Percentiles rank a stretch among this genome's conserved stretches.
These are phyloP conservation scores for Globisporangium middletonii DNA, from an alignment of 352 stramenopile species.

Conservation along the genomic window DNA sequence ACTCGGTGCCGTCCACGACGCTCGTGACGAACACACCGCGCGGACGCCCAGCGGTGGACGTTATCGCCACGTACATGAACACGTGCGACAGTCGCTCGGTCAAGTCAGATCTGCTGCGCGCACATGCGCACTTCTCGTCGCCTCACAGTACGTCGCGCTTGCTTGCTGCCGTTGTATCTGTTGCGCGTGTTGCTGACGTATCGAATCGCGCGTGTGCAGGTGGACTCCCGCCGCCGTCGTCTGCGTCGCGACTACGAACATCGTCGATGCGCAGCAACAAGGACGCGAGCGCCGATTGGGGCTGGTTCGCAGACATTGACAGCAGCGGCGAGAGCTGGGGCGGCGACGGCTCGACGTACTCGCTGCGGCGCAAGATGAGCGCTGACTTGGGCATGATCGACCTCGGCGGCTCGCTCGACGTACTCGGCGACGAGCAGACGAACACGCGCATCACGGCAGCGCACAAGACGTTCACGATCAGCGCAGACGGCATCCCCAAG, in stretches of 20 bases:
- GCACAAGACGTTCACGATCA: conserved; percentile 83
- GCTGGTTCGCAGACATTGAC: conserved; percentile 87
- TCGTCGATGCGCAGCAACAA: conserved; percentile 29
- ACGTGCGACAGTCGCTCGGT: conserved; percentile 69
- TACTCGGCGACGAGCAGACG: conserved; percentile 78
- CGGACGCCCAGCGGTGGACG: conserved; percentile 65
- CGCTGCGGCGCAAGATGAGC: conserved; percentile 57
- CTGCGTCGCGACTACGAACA: conserved; percentile 23
- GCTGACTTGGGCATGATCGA: conserved; percentile 69
- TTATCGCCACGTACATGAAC: conserved; percentile 90
- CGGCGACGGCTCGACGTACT: conserved; percentile 60
- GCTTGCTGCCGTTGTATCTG: background rate
- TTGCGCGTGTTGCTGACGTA: conserved; percentile 4
- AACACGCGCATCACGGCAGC: conserved; percentile 80
- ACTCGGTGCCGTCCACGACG: conserved; percentile 59
- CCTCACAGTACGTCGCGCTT: conserved; percentile 35
- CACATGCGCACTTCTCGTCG: conserved; percentile 67
- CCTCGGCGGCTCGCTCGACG: conserved; percentile 48
- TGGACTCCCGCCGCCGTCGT: conserved; percentile 43
- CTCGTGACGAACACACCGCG: conserved; percentile 60
- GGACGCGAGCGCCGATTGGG: conserved; percentile 80
- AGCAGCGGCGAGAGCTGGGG: conserved; percentile 80
- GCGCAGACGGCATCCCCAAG: conserved; percentile 65
- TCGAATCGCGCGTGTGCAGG: conserved; percentile 12
- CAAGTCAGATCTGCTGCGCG: conserved; percentile 74